Percentiles rank a stretch among this genome's conserved stretches.
Evolutionary conservation across 441 rosid species (phyloP).

Genomic region (Hura crepitans): DNA sequence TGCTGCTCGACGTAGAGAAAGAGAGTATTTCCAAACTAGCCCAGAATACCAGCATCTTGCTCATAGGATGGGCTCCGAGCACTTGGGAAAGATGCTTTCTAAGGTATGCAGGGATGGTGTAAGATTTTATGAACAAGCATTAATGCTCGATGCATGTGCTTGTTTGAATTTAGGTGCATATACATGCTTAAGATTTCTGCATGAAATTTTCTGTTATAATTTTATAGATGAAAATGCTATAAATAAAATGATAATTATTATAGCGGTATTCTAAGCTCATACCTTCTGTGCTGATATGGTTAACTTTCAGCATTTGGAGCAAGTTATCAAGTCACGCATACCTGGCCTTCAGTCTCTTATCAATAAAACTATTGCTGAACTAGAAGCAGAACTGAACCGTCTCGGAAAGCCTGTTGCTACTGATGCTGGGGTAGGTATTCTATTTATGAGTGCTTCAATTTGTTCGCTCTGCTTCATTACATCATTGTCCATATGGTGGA

Average conservation of each 20-base stretch:
- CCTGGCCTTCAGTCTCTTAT: slow-evolving; percentile 89
- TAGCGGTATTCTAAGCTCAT: neutral
- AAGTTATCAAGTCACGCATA: slow-evolving; percentile 88
- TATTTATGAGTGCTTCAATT: slow-evolving; percentile 15
- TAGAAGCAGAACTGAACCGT: slow-evolving; percentile 77
- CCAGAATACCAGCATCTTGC: slow-evolving; percentile 67
- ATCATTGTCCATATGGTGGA: neutral
- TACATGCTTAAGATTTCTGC: neutral
- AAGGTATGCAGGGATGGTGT: slow-evolving; percentile 45
- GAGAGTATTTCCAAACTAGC: slow-evolving; percentile 57
- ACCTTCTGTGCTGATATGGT: slow-evolving; percentile 11
- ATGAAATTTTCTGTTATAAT: neutral
- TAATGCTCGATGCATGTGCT: neutral
- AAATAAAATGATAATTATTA: neutral
- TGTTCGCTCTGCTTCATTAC: slow-evolving; percentile 5
- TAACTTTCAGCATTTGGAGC: slow-evolving; percentile 79
- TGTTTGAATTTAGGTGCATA: neutral
- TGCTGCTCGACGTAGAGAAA: slow-evolving; percentile 89
- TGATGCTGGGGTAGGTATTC: slow-evolving; percentile 77
- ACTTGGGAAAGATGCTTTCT: slow-evolving; percentile 83
- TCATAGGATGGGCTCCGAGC: slow-evolving; percentile 83
- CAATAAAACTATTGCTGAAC: slow-evolving; percentile 68
- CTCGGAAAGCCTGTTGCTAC: slow-evolving; percentile 89
- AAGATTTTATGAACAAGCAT: neutral
- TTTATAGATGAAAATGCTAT: neutral